phyloP scores from a whole-genome alignment of 441 rosid species.

The Arabidopsis lyrata region DNA sequence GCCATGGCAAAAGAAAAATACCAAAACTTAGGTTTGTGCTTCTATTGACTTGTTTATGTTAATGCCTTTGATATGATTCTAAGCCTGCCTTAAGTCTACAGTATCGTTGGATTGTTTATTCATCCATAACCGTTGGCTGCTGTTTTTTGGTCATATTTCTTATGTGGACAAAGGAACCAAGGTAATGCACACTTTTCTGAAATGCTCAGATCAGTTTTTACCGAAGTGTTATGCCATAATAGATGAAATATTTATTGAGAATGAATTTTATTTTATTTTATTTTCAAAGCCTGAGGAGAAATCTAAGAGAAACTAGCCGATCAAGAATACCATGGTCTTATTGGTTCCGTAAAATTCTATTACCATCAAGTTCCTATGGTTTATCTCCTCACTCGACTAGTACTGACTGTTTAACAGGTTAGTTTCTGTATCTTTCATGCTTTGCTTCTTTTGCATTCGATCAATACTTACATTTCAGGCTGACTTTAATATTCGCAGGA shows the following conservation, averaged over 20 bases:
- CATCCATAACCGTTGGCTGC: slow-evolving; percentile 80
- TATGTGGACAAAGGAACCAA: slow-evolving; percentile 85
- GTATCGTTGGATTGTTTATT: slow-evolving; percentile 96
- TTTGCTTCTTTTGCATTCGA: slow-evolving; percentile 6
- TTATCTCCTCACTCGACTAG: slow-evolving; percentile 84
- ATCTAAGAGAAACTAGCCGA: slow-evolving; percentile 49
- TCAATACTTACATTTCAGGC: slow-evolving; percentile 13
- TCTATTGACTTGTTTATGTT: slow-evolving; percentile 6
- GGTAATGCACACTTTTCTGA: slow-evolving; percentile 50
- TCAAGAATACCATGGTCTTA: slow-evolving; percentile 82
- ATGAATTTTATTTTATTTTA: slow-evolving; percentile 15
- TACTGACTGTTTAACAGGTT: slow-evolving; percentile 91
- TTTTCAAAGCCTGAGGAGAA: slow-evolving; percentile 55
- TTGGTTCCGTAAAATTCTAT: slow-evolving; percentile 86
- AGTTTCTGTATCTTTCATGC: slow-evolving; percentile 32
- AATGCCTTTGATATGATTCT: slow-evolving; percentile 19
- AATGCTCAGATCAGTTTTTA: neutral
- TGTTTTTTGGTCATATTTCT: slow-evolving; percentile 83
- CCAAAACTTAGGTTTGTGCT: slow-evolving; percentile 76
- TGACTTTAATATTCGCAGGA: slow-evolving; percentile 57
- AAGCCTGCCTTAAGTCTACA: slow-evolving; percentile 44
- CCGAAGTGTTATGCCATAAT: slow-evolving; percentile 14
- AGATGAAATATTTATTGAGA: slow-evolving; percentile 3
- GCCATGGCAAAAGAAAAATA: slow-evolving; percentile 62
- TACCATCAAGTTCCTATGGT: slow-evolving; percentile 92